These are phyloP conservation scores for Saccharomycopsis crataegensis DNA, from an alignment of 1,139 yeast species.

Conservation along the genomic window DNA sequence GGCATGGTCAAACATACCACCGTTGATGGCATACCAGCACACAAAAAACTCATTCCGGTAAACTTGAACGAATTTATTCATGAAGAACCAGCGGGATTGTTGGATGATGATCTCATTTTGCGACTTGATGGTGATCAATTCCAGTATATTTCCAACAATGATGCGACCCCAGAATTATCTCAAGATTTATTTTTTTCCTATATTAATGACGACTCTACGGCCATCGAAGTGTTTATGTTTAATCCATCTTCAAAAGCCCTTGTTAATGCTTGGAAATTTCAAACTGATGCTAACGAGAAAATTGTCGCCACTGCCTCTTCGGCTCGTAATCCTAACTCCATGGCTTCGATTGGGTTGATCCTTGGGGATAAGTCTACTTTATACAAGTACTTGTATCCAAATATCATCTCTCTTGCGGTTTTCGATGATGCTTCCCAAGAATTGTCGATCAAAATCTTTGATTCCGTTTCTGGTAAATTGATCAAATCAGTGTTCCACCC, in stretches of 20 bases:
- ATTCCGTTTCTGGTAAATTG: constrained; percentile 61
- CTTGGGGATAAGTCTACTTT: constrained; percentile 67
- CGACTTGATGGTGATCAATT: not conserved
- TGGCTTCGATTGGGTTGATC: constrained; percentile 65
- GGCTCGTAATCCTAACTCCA: constrained; percentile 36
- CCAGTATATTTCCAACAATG: constrained; percentile 1
- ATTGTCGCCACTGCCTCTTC: constrained; percentile 32
- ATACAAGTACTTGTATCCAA: constrained; percentile 79
- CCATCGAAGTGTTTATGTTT: constrained; percentile 26
- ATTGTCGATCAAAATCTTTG: constrained; percentile 48
- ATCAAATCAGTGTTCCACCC: constrained; percentile 41
- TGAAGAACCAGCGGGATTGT: constrained; percentile 3
- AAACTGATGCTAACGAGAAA: constrained; percentile 26
- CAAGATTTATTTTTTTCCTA: constrained; percentile 19
- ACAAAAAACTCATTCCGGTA: constrained; percentile 5
- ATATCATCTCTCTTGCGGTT: constrained; percentile 51
- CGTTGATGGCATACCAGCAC: constrained; percentile 3
- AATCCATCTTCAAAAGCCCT: constrained; percentile 20
- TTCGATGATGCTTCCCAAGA: constrained; percentile 28
- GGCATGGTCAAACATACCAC: constrained; percentile 13
- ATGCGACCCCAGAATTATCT: constrained; percentile 4
- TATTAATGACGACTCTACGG: constrained; percentile 16
- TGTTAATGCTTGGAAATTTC: constrained; percentile 30
- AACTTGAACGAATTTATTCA: not conserved
- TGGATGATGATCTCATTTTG: constrained; percentile 21